phyloP scores from a whole-genome alignment of 1,284 basidiomycete species.

The Naganishia cerealis region DNA sequence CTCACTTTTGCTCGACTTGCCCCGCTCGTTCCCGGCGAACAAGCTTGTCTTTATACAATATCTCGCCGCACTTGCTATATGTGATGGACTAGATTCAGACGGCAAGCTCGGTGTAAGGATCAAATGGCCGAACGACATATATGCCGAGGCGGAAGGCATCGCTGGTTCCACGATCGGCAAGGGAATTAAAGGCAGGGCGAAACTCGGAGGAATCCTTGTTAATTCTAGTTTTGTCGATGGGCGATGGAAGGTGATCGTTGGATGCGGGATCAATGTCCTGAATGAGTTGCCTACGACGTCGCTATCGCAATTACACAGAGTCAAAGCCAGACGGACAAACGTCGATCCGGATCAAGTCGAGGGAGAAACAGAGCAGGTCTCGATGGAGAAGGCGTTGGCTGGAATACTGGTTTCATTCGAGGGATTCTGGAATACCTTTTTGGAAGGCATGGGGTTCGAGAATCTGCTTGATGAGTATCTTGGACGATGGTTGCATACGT shows the following conservation, averaged over 20 bases:
- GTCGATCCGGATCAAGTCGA: conserved; percentile 29
- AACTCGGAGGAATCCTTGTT: conserved; percentile 87
- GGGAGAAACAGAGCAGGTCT: conserved; percentile 34
- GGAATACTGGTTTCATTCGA: conserved; percentile 77
- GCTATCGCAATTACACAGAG: conserved; percentile 65
- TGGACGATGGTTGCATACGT: conserved; percentile 85
- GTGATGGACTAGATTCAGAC: conserved; percentile 64
- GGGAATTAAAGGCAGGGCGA: conserved; percentile 57
- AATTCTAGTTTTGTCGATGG: conserved; percentile 78
- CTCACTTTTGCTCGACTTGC: conserved; percentile 71
- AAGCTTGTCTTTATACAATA: conserved; percentile 95
- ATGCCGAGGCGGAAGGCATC: conserved; percentile 61
- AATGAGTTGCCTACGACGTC: conserved; percentile 82
- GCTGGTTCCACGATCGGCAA: conserved; percentile 48
- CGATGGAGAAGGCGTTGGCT: conserved; percentile 74
- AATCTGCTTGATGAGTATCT: conserved; percentile 78
- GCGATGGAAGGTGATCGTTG: conserved; percentile 74
- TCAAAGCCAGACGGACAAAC: conserved; percentile 40
- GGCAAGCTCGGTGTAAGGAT: conserved; percentile 67
- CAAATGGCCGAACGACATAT: conserved; percentile 99
- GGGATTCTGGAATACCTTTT: conserved; percentile 71
- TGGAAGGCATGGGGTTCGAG: conserved; percentile 66
- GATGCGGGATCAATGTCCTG: conserved; percentile 85
- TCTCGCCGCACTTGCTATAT: conserved; percentile 83
- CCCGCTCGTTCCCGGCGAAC: conserved; percentile 60